Evolutionary conservation across 345 rosid species (phyloP).

Genomic region (Cardiospermum halicacabum): DNA sequence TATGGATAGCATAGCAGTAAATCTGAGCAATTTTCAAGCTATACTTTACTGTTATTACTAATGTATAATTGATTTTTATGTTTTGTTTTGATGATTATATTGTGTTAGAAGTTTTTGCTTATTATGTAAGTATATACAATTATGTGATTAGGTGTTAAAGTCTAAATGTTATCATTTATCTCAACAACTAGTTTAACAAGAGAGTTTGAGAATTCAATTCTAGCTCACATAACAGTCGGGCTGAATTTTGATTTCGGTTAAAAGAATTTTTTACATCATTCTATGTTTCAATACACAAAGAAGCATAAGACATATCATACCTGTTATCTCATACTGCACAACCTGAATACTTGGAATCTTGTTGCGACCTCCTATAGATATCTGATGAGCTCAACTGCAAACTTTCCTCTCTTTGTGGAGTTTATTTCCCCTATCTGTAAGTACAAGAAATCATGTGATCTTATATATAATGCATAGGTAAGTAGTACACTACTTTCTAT

Average conservation of each 20-base stretch:
- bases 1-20: not conserved
- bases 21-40: not conserved
- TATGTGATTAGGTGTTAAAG: not conserved
- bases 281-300: no score
- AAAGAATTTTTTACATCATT: not conserved
- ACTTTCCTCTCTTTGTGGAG: slow-evolving; percentile 75
- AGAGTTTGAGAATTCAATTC: no score
- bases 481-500: no score
- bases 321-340: no score
- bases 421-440: slow-evolving; percentile 77
- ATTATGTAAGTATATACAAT: not conserved
- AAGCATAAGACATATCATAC: no score
- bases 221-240: no score
- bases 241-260: no score
- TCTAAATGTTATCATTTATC: not conserved
- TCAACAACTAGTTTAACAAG: no score
- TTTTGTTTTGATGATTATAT: not conserved
- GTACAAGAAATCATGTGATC: not conserved
- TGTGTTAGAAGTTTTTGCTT: not conserved
- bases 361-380: slow-evolving; percentile 35
- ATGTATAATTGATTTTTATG: not conserved
- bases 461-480: not conserved
- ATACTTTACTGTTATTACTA: not conserved
- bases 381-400: slow-evolving; percentile 68
- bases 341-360: not conserved